Percentiles rank a stretch among this genome's conserved stretches.
Evolutionary conservation across 345 rosid genomes (phyloP).

Genomic region (Heritiera littoralis): DNA sequence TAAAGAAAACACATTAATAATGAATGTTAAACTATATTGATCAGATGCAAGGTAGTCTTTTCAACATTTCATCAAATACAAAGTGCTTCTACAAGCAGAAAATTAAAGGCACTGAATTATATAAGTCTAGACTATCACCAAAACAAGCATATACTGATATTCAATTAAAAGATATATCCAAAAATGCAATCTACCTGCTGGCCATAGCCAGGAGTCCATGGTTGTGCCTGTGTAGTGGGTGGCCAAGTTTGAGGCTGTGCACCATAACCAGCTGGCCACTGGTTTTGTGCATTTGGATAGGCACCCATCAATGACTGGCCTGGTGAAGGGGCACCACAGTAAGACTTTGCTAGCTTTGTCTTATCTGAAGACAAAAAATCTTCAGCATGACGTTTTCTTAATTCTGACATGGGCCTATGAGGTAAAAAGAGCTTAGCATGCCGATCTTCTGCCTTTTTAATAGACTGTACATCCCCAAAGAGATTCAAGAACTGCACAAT

Average conservation of each 20-base stretch:
- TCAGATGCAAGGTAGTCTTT: not conserved
- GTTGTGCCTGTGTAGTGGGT: constrained; percentile 54
- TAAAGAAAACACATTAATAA: not conserved
- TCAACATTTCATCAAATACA: not conserved
- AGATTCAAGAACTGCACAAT: constrained; percentile 72
- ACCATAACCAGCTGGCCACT: constrained; percentile 82
- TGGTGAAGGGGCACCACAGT: constrained; percentile 50
- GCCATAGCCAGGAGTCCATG: constrained; percentile 75
- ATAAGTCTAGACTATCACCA: not conserved
- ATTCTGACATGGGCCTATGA: constrained; percentile 61
- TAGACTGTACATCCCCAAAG: constrained; percentile 66
- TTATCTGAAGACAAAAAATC: constrained; percentile 79
- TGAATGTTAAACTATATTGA: not conserved
- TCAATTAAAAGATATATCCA: not conserved
- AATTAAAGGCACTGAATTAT: not conserved
- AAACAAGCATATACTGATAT: not conserved
- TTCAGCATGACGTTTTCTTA: constrained; percentile 83
- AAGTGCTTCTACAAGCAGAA: not conserved
- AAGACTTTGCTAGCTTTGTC: constrained; percentile 74
- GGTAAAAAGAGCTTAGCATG: constrained; percentile 78
- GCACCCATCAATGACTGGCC: constrained; percentile 67
- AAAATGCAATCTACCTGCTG: constrained; percentile 58
- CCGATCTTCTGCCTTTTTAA: constrained; percentile 75
- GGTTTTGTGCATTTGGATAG: constrained; percentile 73
- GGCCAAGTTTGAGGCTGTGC: constrained; percentile 94